Evolutionary conservation across 129 eudicot genomes (phyloP).

Genomic region (Flaveria sonorensis): DNA sequence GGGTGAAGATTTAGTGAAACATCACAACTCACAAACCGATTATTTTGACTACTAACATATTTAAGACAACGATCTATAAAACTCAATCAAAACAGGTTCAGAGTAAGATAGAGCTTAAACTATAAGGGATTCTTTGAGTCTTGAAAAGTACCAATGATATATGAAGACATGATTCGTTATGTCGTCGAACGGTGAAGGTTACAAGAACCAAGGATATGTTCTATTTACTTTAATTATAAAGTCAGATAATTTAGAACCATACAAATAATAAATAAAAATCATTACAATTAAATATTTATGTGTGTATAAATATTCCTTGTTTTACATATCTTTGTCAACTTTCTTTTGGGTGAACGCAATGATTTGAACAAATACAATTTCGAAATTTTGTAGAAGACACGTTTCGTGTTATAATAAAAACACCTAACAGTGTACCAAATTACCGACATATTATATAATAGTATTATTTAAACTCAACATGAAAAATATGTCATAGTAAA

Average conservation of each 20-base stretch:
- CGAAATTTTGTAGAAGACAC: neutral
- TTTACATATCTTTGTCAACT: neutral
- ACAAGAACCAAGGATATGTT: slow-evolving; percentile 28
- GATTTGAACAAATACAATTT: neutral
- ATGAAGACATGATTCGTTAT: slow-evolving; percentile 15
- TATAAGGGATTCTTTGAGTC: neutral
- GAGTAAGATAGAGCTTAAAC: no score
- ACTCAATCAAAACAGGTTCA: no score
- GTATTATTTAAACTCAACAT: no score
- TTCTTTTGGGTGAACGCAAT: neutral
- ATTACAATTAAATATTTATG: no score
- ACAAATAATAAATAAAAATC: neutral
- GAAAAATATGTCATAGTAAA: no score
- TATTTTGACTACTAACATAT: no score
- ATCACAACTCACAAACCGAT: no score
- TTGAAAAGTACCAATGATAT: neutral
- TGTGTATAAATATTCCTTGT: neutral
- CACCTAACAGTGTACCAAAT: neutral
- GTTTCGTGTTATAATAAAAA: neutral
- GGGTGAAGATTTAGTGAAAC: no score
- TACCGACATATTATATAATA: no score
- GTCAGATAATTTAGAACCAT: slow-evolving; percentile 1
- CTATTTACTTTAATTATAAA: neutral
- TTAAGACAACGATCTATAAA: no score
- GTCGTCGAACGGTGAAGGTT: slow-evolving; percentile 4